Base-by-base conservation (phyloP, 1,284 basidiomycete species). In the Cutaneotrichosporon sp. region DNA sequence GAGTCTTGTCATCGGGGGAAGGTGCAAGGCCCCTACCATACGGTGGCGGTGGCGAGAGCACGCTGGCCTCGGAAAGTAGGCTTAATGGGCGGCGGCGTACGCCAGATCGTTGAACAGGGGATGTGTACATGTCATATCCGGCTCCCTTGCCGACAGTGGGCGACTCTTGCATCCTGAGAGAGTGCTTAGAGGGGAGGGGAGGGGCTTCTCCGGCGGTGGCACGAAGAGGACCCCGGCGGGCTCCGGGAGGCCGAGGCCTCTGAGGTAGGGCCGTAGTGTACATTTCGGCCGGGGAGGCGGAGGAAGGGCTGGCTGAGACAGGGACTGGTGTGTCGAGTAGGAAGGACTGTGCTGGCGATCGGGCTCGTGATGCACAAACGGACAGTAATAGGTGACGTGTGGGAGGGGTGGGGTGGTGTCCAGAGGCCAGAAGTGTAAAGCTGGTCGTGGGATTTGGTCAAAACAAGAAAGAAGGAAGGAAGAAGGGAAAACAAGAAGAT, bases 21-120 rank as follows among this genome's bases (percentile, higher is more conserved):
- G 52, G 55, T 14, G 49, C 32, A 11, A 52, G 32, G 30, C 26
- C 57, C 3, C 40, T 26, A 7, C 59, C 42, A 36, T 66, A 66
- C 8, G 65, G 65, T 10, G 65, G 65, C 26, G 65, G 65, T 11
- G 65, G 65, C 14, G 64, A 65, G 4, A 47, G 38, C 0, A 36
- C 51, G 26, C 36, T 22, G 2, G 57, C 16, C 8, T 66, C 62
- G 18, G 62, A 66, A 8, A 60, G 31, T 5, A 66, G 31, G 56
- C 65, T 66, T 9, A 66, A 59, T 8, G 62, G 62, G 14, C 65
- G 61, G 13, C 46, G 22, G 13, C 56, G 56, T 30, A 46, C 18
- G 34, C 21, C 21, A 9, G 49, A 56, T 26, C 46, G n/a, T 10
- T 34, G 52, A 7, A 52, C 18, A 9, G 56, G 61, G 30, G 56